Evolutionary conservation across 176 grass and related monocot species (phyloP).

Genomic region (Alopecurus myosuroides): DNA sequence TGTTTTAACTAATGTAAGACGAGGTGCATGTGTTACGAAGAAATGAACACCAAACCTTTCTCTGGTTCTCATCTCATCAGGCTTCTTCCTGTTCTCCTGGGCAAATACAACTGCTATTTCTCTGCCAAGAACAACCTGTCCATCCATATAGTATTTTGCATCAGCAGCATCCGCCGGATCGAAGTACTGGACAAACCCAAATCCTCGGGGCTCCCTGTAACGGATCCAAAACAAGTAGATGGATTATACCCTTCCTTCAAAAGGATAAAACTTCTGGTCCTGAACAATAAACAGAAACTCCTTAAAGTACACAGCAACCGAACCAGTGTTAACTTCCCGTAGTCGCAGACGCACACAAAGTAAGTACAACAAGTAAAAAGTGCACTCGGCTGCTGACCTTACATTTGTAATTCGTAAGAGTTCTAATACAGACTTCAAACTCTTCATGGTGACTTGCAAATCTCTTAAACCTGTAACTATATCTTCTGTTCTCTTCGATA

Average conservation of each 20-base stretch:
- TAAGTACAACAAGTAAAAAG: slow-evolving; percentile 35
- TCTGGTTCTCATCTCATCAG: slow-evolving; percentile 75
- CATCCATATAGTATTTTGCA: slow-evolving; percentile 94
- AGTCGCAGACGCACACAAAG: slow-evolving; percentile 1
- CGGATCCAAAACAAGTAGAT: background rate
- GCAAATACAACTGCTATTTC: slow-evolving; percentile 93
- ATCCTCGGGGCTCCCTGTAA: slow-evolving; percentile 71
- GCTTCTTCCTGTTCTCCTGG: slow-evolving; percentile 90
- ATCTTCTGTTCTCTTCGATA: slow-evolving; percentile 17
- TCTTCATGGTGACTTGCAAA: slow-evolving; percentile 59
- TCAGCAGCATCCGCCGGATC: slow-evolving; percentile 81
- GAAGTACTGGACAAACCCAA: slow-evolving; percentile 92
- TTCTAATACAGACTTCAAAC: background rate
- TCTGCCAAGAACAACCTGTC: slow-evolving; percentile 84
- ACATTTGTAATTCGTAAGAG: slow-evolving; percentile 13
- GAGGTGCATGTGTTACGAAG: background rate
- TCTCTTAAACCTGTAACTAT: slow-evolving; percentile 62
- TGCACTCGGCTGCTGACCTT: slow-evolving; percentile 82
- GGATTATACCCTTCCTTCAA: background rate
- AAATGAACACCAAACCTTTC: slow-evolving; percentile 53
- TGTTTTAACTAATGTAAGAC: background rate
- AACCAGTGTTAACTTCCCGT: background rate
- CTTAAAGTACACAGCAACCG: background rate
- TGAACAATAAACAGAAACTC: background rate
- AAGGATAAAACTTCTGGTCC: background rate